Conservation (phyloP, 2,329 filamentous ascomycete species). For the Rhynchosporium secalis region DNA sequence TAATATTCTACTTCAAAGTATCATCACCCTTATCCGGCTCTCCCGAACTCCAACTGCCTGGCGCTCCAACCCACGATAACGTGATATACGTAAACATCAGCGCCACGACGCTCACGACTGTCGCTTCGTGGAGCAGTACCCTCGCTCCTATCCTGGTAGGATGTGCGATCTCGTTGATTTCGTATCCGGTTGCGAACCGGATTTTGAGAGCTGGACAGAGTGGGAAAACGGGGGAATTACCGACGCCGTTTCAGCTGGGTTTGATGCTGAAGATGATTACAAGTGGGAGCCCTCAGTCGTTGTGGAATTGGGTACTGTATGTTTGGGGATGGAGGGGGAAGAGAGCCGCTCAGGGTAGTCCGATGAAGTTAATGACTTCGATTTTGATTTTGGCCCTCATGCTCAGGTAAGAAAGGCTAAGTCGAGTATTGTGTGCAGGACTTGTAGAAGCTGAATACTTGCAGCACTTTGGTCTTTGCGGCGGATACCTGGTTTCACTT, state of each 20-base stretch:
- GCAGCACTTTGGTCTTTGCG: conserved; percentile 5
- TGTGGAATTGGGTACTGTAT: conserved; percentile 8
- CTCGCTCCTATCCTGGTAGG: background rate
- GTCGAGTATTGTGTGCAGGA: background rate
- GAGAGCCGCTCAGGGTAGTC: conserved; percentile 1
- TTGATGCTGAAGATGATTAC: conserved; percentile 10
- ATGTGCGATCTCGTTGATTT: background rate
- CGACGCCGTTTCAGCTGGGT: background rate
- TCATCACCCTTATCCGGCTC: background rate
- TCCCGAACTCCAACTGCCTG: background rate
- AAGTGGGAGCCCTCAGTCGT: background rate
- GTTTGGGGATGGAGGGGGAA: conserved; percentile 4
- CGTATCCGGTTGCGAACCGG: background rate
- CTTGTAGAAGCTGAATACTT: background rate
- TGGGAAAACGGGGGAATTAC: background rate
- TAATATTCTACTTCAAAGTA: conserved; percentile 5
- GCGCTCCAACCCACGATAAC: background rate
- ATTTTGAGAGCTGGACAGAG: conserved; percentile 3
- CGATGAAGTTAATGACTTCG: conserved; percentile 7
- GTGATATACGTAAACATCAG: conserved; percentile 8
- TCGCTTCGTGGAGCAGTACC: conserved; percentile 8
- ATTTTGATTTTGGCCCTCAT: background rate
- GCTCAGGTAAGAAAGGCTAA: background rate
- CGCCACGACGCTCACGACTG: background rate
- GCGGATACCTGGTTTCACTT: conserved; percentile 9